phyloP scores from a whole-genome alignment of 2,329 filamentous ascomycete species.

The Didymella pinodella region DNA sequence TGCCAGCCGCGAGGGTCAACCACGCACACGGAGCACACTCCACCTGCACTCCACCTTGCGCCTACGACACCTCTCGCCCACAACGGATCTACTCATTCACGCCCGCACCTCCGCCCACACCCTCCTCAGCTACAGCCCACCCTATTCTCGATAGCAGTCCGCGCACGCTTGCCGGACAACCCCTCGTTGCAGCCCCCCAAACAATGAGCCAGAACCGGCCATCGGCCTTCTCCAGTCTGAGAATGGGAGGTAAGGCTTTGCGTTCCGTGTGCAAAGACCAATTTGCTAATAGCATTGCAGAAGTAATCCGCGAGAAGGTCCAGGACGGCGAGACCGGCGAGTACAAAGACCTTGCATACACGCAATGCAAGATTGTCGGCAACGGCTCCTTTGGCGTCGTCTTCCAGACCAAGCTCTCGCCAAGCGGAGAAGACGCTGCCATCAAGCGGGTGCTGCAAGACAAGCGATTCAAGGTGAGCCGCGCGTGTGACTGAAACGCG shows the following conservation, averaged over 20 bases:
- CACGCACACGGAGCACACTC: slow-evolving; percentile 32
- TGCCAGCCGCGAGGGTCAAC: slow-evolving; percentile 22
- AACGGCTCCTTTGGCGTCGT: slow-evolving; percentile 99
- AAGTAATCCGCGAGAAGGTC: slow-evolving; percentile 98
- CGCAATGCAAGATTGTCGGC: slow-evolving; percentile 98
- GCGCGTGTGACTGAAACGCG: slow-evolving; percentile 26
- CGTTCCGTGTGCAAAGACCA: slow-evolving; percentile 6
- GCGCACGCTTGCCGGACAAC: slow-evolving; percentile 41
- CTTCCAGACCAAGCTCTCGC: slow-evolving; percentile 97
- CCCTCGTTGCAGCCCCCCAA: slow-evolving; percentile 37
- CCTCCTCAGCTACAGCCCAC: slow-evolving; percentile 56
- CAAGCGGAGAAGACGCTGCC: slow-evolving; percentile 96
- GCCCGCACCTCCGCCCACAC: slow-evolving; percentile 53
- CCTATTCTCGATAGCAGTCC: slow-evolving; percentile 53
- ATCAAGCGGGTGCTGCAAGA: slow-evolving; percentile 99
- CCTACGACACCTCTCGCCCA: slow-evolving; percentile 52
- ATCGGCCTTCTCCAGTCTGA: slow-evolving; percentile 84
- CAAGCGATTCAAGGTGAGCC: slow-evolving; percentile 95
- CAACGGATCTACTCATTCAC: slow-evolving; percentile 61
- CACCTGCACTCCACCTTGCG: slow-evolving; percentile 29
- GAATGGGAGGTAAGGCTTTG: slow-evolving; percentile 91
- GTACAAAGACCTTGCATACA: slow-evolving; percentile 96
- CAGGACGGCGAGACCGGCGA: slow-evolving; percentile 98
- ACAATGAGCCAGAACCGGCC: slow-evolving; percentile 91
- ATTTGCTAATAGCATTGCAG: slow-evolving; percentile 61